Percentiles rank a stretch among this genome's conserved stretches.
Evolutionary conservation across 768 basidiomycete species (phyloP).

Genomic region (Leucosporidium creatinivorum): DNA sequence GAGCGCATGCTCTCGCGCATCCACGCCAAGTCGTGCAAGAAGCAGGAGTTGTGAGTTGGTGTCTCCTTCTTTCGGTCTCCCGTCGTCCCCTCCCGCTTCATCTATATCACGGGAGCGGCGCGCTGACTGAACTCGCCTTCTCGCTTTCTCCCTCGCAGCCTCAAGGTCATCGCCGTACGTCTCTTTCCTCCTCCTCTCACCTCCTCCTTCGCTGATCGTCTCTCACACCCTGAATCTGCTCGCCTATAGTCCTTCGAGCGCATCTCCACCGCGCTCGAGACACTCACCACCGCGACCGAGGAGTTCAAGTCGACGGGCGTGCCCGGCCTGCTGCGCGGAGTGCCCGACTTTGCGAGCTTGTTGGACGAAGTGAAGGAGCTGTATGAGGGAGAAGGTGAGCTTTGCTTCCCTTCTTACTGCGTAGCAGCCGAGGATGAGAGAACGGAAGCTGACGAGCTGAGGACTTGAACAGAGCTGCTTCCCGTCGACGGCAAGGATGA

Average conservation of each 20-base stretch:
- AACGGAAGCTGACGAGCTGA: no score
- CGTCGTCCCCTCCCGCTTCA: not conserved
- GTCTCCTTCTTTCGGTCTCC: not conserved
- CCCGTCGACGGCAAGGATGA: slow-evolving; percentile 81
- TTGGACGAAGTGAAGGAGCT: slow-evolving; percentile 65
- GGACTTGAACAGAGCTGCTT: slow-evolving; percentile 46
- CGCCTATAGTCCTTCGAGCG: slow-evolving; percentile 60
- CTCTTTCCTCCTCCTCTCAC: not conserved
- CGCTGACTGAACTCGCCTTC: no score
- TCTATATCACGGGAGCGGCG: no score
- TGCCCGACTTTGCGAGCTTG: slow-evolving; percentile 68
- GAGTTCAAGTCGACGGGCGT: slow-evolving; percentile 72
- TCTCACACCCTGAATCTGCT: not conserved
- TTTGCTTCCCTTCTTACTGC: no score
- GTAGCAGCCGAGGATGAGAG: no score
- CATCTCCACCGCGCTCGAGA: slow-evolving; percentile 59
- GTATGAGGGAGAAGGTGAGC: slow-evolving; percentile 49
- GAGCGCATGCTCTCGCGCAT: slow-evolving; percentile 91
- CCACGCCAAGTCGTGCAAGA: slow-evolving; percentile 81
- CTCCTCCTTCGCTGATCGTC: not conserved
- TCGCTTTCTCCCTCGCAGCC: not conserved
- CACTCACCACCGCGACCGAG: slow-evolving; percentile 55
- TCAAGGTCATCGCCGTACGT: slow-evolving; percentile 16
- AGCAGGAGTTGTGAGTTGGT: slow-evolving; percentile 59
- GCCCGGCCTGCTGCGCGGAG: slow-evolving; percentile 62